phyloP scores from a whole-genome alignment of 208 protist species.

The Leishmania braziliensis region DNA sequence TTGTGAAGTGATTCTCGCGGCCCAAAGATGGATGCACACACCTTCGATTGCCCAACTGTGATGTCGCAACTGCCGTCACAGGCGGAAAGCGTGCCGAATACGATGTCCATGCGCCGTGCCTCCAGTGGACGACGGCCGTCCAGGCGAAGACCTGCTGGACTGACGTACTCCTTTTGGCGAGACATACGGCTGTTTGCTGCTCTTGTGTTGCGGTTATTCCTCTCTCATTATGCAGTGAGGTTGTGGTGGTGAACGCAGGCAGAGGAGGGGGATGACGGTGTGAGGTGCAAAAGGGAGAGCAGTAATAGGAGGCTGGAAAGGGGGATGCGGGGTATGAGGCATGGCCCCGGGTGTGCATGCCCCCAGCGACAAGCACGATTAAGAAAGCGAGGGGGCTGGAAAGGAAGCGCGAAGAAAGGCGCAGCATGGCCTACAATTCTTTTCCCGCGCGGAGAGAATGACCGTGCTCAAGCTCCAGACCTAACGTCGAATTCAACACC shows the following conservation, averaged over 20 bases:
- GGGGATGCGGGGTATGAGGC: background rate
- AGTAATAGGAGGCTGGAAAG: background rate
- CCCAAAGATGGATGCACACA: slow-evolving; percentile 77
- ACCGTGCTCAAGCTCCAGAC: background rate
- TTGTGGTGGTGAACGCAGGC: background rate
- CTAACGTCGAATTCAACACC: background rate
- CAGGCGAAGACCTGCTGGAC: slow-evolving; percentile 73
- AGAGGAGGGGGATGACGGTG: background rate
- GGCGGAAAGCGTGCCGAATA: slow-evolving; percentile 67
- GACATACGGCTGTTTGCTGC: slow-evolving; percentile 3
- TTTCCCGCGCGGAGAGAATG: background rate
- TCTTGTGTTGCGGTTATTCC: background rate
- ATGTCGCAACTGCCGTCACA: slow-evolving; percentile 83
- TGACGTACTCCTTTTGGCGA: slow-evolving; percentile 85
- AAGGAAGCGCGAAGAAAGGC: background rate
- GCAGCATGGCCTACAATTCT: background rate
- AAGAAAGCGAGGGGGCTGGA: background rate
- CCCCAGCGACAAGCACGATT: background rate
- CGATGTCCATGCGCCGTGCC: slow-evolving; percentile 51
- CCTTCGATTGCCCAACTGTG: slow-evolving; percentile 51
- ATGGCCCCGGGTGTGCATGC: background rate
- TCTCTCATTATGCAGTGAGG: background rate
- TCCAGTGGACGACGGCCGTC: slow-evolving; percentile 81
- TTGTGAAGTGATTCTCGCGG: slow-evolving; percentile 62
- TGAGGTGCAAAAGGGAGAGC: background rate